These are phyloP conservation scores for Rhodotorula babjevae DNA, from an alignment of 768 basidiomycete genomes.

Conservation along the genomic window DNA sequence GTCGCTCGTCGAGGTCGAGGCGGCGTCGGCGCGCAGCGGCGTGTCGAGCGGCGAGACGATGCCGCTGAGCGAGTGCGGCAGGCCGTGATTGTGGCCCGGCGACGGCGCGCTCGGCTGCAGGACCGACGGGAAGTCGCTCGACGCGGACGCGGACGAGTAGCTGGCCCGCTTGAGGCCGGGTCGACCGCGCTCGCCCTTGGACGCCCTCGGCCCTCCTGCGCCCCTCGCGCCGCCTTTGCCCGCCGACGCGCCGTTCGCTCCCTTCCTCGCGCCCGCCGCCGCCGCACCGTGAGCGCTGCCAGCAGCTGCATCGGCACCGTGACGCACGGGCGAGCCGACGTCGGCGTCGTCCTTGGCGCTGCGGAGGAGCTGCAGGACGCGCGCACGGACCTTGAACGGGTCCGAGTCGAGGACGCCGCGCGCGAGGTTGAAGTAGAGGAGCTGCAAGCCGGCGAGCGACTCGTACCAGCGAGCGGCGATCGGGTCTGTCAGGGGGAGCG, in stretches of 20 bases:
- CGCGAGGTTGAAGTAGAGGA: constrained; percentile 35
- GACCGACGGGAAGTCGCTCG: neutral
- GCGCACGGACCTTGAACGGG: constrained; percentile 29
- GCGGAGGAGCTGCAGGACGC: constrained; percentile 32
- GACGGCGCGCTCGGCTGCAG: neutral
- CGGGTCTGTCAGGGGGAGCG: constrained; percentile 10
- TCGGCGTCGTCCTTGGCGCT: constrained; percentile 28
- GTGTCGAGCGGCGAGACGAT: neutral
- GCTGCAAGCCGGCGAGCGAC: constrained; percentile 23
- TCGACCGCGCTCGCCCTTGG: neutral
- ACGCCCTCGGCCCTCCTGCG: neutral
- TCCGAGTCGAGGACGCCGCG: constrained; percentile 37
- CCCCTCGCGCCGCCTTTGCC: neutral
- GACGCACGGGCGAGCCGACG: neutral
- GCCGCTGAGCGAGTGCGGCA: constrained; percentile 4
- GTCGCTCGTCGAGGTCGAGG: neutral
- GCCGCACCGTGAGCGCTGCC: no score
- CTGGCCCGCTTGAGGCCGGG: neutral
- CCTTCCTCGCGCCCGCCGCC: no score
- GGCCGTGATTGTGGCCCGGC: neutral
- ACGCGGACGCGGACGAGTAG: neutral
- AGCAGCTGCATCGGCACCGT: no score
- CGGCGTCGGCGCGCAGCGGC: neutral
- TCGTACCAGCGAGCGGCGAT: constrained; percentile 37
- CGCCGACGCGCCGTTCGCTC: neutral